These are phyloP conservation scores for Cornus suecica DNA, from an alignment of 148 eudicot genomes.

Conservation along the genomic window DNA sequence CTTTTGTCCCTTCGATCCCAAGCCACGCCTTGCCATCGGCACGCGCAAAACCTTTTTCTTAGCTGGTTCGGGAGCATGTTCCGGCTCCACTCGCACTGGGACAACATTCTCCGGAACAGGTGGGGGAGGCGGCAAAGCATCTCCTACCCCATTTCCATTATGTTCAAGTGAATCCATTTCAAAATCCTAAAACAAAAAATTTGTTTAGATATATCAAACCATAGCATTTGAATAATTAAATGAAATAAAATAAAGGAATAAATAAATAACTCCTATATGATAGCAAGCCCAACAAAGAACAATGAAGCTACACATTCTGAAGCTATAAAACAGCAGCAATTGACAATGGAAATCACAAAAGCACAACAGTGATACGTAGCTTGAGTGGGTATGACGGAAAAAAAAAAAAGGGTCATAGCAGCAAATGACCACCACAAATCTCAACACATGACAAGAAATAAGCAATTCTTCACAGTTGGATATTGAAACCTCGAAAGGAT, in stretches of 20 bases:
- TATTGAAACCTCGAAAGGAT: neutral
- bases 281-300: neutral
- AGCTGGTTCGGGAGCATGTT: slow-evolving; percentile 22
- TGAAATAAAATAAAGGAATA: neutral
- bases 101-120: slow-evolving; percentile 60
- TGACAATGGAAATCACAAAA: neutral
- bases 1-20: slow-evolving; percentile 65
- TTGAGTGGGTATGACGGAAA: neutral
- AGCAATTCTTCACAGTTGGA: neutral
- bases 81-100: slow-evolving; percentile 44
- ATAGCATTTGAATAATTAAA: neutral
- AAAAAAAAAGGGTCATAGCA: neutral
- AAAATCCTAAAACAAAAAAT: slow-evolving; percentile 6
- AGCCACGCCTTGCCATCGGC: slow-evolving; percentile 70
- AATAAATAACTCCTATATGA: neutral
- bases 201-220: neutral
- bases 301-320: neutral
- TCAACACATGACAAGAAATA: neutral
- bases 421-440: neutral
- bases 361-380: too few relatives aligned
- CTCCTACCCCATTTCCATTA: slow-evolving; percentile 38
- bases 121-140: slow-evolving; percentile 80
- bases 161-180: slow-evolving; percentile 20
- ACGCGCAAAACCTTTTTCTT: slow-evolving; percentile 52
- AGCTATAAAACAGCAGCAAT: neutral